These are phyloP conservation scores for Pneumocystis murina DNA, from an alignment of 1,139 yeast species.

Conservation along the genomic window DNA sequence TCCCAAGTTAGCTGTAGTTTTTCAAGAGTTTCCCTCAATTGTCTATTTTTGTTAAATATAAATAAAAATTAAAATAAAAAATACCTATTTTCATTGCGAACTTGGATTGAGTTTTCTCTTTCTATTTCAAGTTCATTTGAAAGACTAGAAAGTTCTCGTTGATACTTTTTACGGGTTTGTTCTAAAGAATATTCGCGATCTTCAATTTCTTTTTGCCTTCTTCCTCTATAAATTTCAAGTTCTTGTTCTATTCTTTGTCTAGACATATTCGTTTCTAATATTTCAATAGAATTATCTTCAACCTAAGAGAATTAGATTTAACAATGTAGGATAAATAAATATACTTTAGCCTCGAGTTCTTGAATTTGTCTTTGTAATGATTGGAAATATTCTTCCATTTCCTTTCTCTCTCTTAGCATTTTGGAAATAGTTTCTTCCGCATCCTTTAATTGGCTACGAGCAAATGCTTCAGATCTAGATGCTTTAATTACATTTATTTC, in stretches of 20 bases:
- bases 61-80: not conserved
- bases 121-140: conserved; percentile 9
- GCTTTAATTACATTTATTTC: conserved; percentile 58
- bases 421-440: conserved; percentile 38
- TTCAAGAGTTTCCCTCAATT: conserved; percentile 5
- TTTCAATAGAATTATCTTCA: conserved; percentile 44
- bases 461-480: conserved; percentile 42
- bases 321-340: not conserved
- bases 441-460: conserved; percentile 43
- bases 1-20: conserved; percentile 7
- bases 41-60: not conserved
- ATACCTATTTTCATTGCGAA: conserved; percentile 8
- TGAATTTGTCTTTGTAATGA: conserved; percentile 42
- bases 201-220: conserved; percentile 5
- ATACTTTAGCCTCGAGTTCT: conserved; percentile 36
- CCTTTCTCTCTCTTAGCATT: conserved; percentile 44
- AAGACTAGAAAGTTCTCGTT: conserved; percentile 7
- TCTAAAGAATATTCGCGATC: conserved; percentile 8
- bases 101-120: conserved; percentile 4
- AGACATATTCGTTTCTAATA: conserved; percentile 37
- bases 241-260: conserved; percentile 36
- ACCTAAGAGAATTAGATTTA: conserved; percentile 17
- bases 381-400: conserved; percentile 39
- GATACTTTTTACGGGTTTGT: conserved; percentile 11
- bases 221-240: conserved; percentile 20